A percentile compares a stretch with the other conserved stretches of the same genome.
phyloP scores from a whole-genome alignment of 2,329 filamentous ascomycete species.

The Colletotrichum cordylinicola region DNA sequence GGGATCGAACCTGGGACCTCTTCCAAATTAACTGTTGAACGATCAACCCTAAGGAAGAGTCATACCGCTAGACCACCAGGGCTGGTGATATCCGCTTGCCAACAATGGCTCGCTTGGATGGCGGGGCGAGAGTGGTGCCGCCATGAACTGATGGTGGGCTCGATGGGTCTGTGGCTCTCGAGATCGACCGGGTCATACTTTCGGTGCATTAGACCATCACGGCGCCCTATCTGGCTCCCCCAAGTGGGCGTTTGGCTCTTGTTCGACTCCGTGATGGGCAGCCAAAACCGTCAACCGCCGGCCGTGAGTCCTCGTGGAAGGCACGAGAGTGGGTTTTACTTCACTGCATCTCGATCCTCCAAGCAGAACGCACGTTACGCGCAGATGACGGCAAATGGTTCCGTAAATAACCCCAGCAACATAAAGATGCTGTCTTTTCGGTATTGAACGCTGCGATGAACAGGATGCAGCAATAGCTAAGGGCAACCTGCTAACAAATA shows the following conservation, averaged over 20 bases:
- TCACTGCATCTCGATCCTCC: background rate
- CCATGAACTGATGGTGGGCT: background rate
- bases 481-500: too few species aligned
- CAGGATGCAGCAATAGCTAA: background rate
- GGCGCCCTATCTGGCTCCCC: rapidly evolving
- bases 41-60: constrained; percentile 20
- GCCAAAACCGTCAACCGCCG: background rate
- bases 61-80: constrained; percentile 23
- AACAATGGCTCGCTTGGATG: background rate
- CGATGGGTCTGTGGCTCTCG: background rate
- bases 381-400: background rate
- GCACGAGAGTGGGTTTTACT: background rate
- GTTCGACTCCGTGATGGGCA: background rate
- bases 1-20: constrained; percentile 22
- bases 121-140: background rate
- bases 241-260: rapidly evolving
- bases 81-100: background rate
- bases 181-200: background rate
- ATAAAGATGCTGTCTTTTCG: background rate
- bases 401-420: background rate
- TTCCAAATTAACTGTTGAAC: background rate
- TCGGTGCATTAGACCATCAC: background rate
- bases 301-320: background rate
- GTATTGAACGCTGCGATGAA: background rate
- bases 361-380: background rate